Conservation (phyloP, 805 yeast genomes). For the Schizosaccharomyces cryophilus region DNA sequence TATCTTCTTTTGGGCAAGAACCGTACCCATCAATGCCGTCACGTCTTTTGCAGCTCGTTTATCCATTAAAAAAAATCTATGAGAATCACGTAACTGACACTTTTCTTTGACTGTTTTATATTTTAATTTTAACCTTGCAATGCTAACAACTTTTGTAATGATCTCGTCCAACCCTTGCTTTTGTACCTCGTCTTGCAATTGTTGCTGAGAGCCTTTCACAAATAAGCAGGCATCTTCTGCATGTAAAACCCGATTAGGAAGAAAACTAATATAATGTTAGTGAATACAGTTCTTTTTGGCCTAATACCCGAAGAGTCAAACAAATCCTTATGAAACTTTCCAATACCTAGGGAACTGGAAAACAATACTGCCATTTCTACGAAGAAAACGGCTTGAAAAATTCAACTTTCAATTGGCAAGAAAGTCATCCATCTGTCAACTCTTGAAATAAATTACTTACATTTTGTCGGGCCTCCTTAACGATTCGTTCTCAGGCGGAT, state of each 20-base stretch:
- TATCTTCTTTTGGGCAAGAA: slow-evolving; percentile 39
- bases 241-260: neutral
- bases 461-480: neutral
- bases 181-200: slow-evolving; percentile 16
- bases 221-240: slow-evolving; percentile 24
- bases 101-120: slow-evolving; percentile 76
- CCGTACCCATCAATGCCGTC: slow-evolving; percentile 65
- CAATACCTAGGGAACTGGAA: no score
- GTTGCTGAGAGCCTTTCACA: slow-evolving; percentile 35
- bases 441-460: neutral
- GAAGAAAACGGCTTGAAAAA: no score
- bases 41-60: slow-evolving; percentile 54
- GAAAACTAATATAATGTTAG: neutral
- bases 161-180: slow-evolving; percentile 10
- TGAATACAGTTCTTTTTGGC: neutral
- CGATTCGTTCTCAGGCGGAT: neutral
- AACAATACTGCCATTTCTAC: no score
- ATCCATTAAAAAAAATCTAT: slow-evolving; percentile 62
- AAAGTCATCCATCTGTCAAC: neutral
- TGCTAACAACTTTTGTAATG: slow-evolving; percentile 32
- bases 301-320: no score
- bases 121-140: slow-evolving; percentile 52
- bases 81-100: slow-evolving; percentile 42
- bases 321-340: no score
- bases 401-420: no score